These are phyloP conservation scores for Phytophthora sp. DNA, from an alignment of 352 stramenopile genomes.

Conservation along the genomic window DNA sequence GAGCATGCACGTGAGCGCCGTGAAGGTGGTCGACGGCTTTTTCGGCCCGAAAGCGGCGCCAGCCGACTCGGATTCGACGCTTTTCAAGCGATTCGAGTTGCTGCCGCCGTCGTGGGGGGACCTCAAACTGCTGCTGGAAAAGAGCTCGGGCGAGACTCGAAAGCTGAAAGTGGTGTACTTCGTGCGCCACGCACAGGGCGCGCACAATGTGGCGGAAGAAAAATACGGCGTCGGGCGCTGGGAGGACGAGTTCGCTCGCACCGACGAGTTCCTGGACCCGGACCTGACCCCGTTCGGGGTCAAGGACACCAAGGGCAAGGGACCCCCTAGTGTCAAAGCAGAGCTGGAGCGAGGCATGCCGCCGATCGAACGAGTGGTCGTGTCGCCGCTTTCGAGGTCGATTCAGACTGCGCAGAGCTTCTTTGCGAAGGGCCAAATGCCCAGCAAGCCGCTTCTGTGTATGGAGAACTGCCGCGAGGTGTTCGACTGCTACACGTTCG, in stretches of 20 bases:
- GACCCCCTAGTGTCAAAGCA: constrained; percentile 28
- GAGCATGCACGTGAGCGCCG: not conserved
- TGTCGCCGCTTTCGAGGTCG: constrained; percentile 66
- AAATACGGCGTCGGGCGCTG: constrained; percentile 57
- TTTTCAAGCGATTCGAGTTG: constrained; percentile 40
- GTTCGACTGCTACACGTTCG: constrained; percentile 72
- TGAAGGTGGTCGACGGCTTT: constrained; percentile 18
- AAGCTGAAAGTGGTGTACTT: constrained; percentile 76
- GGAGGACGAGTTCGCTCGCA: constrained; percentile 63
- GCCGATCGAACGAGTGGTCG: constrained; percentile 62
- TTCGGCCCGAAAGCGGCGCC: not conserved
- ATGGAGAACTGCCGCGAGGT: constrained; percentile 71
- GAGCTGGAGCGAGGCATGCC: constrained; percentile 67
- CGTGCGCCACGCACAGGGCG: constrained; percentile 68
- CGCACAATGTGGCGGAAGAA: constrained; percentile 63
- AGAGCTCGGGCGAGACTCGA: not conserved
- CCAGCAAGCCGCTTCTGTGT: constrained; percentile 41
- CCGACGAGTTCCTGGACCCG: constrained; percentile 61
- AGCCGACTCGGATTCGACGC: not conserved
- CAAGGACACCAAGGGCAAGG: constrained; percentile 49
- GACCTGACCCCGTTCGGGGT: constrained; percentile 65
- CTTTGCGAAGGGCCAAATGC: constrained; percentile 41
- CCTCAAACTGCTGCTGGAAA: constrained; percentile 20
- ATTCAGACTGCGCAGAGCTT: constrained; percentile 75
- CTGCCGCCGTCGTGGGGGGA: constrained; percentile 24